These are phyloP conservation scores for Dimargaris xerosporica DNA, from an alignment of 192 early-diverging fungal species.

Conservation along the genomic window DNA sequence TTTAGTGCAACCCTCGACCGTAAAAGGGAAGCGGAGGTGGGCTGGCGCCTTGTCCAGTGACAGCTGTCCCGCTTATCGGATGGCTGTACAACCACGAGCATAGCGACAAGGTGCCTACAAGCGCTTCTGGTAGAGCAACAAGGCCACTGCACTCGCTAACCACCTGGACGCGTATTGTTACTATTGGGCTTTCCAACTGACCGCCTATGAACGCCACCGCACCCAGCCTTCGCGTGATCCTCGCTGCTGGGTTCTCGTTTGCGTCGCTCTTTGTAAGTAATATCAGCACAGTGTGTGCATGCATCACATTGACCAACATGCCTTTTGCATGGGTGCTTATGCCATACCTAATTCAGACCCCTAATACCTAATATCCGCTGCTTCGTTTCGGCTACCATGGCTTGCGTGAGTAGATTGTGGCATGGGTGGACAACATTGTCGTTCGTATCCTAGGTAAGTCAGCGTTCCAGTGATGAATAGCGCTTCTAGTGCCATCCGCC, in stretches of 20 bases:
- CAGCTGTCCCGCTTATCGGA: too few relatives aligned
- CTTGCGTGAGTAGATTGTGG: background rate
- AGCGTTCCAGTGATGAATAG: background rate
- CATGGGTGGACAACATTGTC: conserved; percentile 2
- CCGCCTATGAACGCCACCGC: background rate
- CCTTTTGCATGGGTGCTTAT: background rate
- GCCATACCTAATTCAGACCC: background rate
- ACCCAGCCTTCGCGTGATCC: background rate
- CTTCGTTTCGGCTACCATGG: background rate
- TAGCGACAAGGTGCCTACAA: too few relatives aligned
- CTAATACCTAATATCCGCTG: background rate
- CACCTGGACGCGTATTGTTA: background rate
- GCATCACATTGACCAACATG: background rate
- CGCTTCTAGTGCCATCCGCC: background rate
- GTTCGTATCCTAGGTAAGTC: conserved; percentile 1
- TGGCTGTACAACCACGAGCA: too few relatives aligned
- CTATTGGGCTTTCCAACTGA: background rate
- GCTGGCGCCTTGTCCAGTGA: background rate
- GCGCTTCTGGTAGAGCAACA: background rate
- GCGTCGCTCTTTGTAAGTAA: background rate
- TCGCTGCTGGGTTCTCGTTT: background rate
- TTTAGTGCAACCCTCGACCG: background rate
- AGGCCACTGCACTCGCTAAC: background rate
- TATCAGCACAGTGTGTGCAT: background rate
- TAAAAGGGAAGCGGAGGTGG: background rate